A percentile compares a stretch with the other conserved stretches of the same genome.
Conservation (phyloP, 2,329 filamentous ascomycete genomes). For the Penicillium brevicompactum region DNA sequence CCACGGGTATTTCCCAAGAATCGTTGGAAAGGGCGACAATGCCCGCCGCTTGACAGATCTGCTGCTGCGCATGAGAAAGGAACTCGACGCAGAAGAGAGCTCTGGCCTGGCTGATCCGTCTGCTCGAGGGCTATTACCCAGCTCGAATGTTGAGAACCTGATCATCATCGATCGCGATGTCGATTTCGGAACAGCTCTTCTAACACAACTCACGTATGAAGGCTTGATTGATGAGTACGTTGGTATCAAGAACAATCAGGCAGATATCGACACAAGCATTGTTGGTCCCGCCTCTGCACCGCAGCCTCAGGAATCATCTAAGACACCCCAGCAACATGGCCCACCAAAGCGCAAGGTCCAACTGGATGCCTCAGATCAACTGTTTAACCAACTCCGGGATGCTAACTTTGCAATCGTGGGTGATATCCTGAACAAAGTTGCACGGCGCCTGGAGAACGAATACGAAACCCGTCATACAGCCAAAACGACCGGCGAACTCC, state of each 20-base stretch:
- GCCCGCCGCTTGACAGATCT: conserved; percentile 86
- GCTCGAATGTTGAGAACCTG: conserved; percentile 82
- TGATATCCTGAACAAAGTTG: conserved; percentile 83
- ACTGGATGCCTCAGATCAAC: conserved; percentile 83
- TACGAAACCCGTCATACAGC: conserved; percentile 85
- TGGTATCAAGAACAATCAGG: conserved; percentile 87
- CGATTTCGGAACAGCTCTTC: conserved; percentile 85
- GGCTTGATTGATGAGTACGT: conserved; percentile 93
- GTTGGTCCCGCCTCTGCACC: conserved; percentile 67
- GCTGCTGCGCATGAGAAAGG: conserved; percentile 86
- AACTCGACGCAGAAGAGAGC: conserved; percentile 78
- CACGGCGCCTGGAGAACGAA: conserved; percentile 79
- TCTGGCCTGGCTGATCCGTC: conserved; percentile 58
- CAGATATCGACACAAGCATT: conserved; percentile 87
- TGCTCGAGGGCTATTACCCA: conserved; percentile 73
- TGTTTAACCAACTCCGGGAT: conserved; percentile 85
- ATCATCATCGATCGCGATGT: conserved; percentile 96
- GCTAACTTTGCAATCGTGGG: conserved; percentile 96
- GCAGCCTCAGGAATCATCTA: conserved; percentile 58
- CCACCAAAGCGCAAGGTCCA: conserved; percentile 80
- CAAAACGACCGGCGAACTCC: conserved; percentile 86
- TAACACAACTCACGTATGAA: conserved; percentile 96
- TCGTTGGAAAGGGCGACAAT: conserved; percentile 94
- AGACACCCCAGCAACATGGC: conserved; percentile 55
- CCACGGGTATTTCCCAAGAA: conserved; percentile 90